Base-by-base conservation (phyloP, 2,329 filamentous ascomycete genomes). In the Neofusicoccum kwambonambiense region DNA sequence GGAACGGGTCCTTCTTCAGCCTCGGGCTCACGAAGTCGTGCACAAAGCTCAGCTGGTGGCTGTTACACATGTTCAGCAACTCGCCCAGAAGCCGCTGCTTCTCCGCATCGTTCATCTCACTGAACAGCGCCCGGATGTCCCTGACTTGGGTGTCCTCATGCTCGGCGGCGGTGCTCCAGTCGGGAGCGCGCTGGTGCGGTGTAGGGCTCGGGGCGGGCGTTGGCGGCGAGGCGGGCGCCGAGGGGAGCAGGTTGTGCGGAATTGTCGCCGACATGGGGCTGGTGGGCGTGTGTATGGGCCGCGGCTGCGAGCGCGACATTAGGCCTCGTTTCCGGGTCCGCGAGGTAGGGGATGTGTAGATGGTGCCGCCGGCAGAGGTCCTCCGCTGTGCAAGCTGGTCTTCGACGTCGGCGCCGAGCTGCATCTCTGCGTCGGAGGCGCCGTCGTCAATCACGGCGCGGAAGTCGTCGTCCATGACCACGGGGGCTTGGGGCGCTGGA, bases 1-100 rank as follows among this genome's bases (percentile, higher is more conserved):
- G 92, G 73, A 99, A 98, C 0, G 95, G 95, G 75, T 99, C 95
- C 77, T 97, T 97, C 79, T 97, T 97, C 68, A 99, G 80, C 67
- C 96, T 81, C 34, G 95, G 95, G 76, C 92, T 94, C 70, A 99
- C 94, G 78, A 97, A 96, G 76, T 96, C 92, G 70, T 96, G 92
- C 19, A 99, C 93, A 75, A 97, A 98, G 78, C 93, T 97, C 69
- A 99, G 83, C 77, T 96, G 90, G 73, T 96, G 93, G 72, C 92
- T 97, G 70, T 96, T 96, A 81, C 95, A 99, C 70, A 97, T 86
- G 73, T 96, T 96, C 69, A 99, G 82, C 65, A 99, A 82, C 75
- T 97, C 93, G 58, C 92, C 92, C 66, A 99, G 82, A 71, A 96
- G 87, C 44, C 91, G 86, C 71, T 93, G 91, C 65, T 91, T 87